Percentiles rank a stretch among this genome's conserved stretches.
Conservation (phyloP, 192 early-diverging fungal species). For the Coemansia sp. region DNA sequence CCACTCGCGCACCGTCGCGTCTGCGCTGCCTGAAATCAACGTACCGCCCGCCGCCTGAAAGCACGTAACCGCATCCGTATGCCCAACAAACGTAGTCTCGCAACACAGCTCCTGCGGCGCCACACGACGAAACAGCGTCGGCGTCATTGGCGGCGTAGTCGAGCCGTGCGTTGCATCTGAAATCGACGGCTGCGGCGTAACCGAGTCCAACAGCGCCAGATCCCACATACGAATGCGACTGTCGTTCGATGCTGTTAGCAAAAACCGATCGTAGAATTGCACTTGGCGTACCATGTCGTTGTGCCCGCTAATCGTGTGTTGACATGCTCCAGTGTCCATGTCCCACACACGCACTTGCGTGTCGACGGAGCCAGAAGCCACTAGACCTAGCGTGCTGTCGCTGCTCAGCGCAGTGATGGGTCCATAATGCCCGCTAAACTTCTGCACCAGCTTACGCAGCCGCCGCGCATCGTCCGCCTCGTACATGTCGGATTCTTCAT, state of each 20-base stretch:
- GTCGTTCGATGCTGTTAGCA: conserved; percentile 68
- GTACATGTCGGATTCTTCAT: conserved; percentile 14
- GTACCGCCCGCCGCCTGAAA: conserved; percentile 38
- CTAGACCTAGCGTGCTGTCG: conserved; percentile 56
- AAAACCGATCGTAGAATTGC: conserved; percentile 39
- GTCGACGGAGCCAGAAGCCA: conserved; percentile 69
- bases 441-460: conserved; percentile 20
- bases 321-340: conserved; percentile 48
- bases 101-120: conserved; percentile 36
- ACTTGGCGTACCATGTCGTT: conserved; percentile 38
- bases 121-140: conserved; percentile 26
- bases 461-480: conserved; percentile 41
- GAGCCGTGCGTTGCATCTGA: conserved; percentile 55
- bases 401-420: conserved; percentile 61
- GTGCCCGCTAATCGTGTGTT: conserved; percentile 32
- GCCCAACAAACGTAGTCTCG: conserved; percentile 37
- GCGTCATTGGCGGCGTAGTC: conserved; percentile 56
- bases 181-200: conserved; percentile 56
- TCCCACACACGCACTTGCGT: conserved; percentile 69
- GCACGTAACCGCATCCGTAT: conserved; percentile 42
- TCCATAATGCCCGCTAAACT: conserved; percentile 62
- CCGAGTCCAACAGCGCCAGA: conserved; percentile 57
- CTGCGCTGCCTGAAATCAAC: conserved; percentile 67
- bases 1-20: conserved; percentile 78
- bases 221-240: conserved; percentile 71